Evolutionary conservation across 169 alveolate species (phyloP).

Genomic region (Plasmodium berghei): DNA sequence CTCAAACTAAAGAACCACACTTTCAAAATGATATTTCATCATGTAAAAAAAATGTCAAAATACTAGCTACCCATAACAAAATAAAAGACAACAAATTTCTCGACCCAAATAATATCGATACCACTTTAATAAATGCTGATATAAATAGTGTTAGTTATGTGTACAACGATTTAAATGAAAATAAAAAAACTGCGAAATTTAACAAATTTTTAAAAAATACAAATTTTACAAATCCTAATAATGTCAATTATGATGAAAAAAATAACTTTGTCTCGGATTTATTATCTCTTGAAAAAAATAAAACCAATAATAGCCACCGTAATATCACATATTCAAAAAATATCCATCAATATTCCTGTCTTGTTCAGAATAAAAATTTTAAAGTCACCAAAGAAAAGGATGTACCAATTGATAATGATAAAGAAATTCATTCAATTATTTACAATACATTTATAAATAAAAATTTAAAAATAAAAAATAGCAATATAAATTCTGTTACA

Average conservation of each 20-base stretch:
- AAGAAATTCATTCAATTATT: constrained; percentile 16
- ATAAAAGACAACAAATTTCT: background rate
- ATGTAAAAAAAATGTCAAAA: background rate
- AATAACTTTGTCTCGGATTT: background rate
- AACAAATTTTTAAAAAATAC: no score
- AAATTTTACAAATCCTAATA: background rate
- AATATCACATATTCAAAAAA: background rate
- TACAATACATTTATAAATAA: constrained; percentile 36
- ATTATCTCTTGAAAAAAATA: constrained; percentile 22
- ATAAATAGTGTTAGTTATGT: constrained; percentile 46
- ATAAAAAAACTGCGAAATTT: background rate
- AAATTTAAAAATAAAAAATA: constrained; percentile 11
- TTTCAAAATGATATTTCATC: no score
- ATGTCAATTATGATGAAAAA: background rate
- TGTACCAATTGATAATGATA: constrained; percentile 8
- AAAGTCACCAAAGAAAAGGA: background rate
- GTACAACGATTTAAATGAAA: constrained; percentile 23
- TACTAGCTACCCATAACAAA: background rate
- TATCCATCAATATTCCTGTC: no score
- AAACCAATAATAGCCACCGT: constrained; percentile 10
- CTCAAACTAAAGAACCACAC: background rate
- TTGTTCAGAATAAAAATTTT: no score
- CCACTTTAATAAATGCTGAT: constrained; percentile 23
- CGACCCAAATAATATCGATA: constrained; percentile 29
- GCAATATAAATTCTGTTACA: background rate